Evolutionary conservation across 1,284 basidiomycete genomes (phyloP), one percentile per base, ranked within the genome.

Genomic region (Malassezia psittaci): DNA sequence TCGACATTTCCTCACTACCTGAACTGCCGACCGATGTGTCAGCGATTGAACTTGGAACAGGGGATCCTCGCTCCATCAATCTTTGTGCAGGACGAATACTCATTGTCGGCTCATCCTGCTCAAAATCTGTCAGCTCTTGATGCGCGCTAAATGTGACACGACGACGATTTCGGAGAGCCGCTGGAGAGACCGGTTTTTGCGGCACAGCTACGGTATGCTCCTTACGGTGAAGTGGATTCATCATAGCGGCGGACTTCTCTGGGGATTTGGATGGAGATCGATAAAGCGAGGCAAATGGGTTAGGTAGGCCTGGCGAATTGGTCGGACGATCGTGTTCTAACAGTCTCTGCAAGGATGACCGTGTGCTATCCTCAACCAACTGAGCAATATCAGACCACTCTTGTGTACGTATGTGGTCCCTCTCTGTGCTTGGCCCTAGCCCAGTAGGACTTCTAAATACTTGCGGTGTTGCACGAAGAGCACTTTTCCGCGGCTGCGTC

Each of bases 391-490:
- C 54, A 2, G 18, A 13, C 33, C 32, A 10, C 4, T n/a, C 29
- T 1, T 35, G 2, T 6, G 11, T 11, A n/a, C 45, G 45, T 16
- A 57, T 52, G 29, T 57, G 55, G 15, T 33, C 45, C 19, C 42
- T 50, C 40, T 57, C 55, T 0, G 64, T 63, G 33, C 63, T 68
- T 10, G 66, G 64, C 0, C 64, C 59, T 15, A 69, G 67, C 38
- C 57, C 59, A 10, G 67, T 69, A 0, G 67, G 67, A 37, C 67
- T 69, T 39, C 60, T 52, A 37, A 69, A 69, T 36, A 69, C 59
- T 33, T 69, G 67, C 1, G 65, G 67, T 13, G 64, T 64, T 24
- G 62, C 54, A 45, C 63, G 61, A 43, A 69, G 64, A 46, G 67
- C 63, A 35, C 63, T 65, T 59, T 69, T 69, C 48, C 67, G 54